Conservation (phyloP, 106 monocot genomes). For the Dendrobium chrysotoxum region DNA sequence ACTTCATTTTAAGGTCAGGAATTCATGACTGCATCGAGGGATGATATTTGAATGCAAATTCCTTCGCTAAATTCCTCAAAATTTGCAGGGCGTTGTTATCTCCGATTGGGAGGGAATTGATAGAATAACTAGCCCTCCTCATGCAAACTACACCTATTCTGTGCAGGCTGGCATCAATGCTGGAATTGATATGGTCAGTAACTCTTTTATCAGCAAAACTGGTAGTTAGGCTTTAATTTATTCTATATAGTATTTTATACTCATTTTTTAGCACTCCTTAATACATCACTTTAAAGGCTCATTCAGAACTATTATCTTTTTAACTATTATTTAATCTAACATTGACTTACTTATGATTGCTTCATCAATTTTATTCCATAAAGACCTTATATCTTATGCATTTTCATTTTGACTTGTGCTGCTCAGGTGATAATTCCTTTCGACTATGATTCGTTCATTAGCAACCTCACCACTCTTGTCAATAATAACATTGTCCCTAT, state of each 20-base stretch:
- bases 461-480: constrained; percentile 39
- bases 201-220: not conserved
- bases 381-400: not conserved
- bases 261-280: no score
- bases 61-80: not conserved
- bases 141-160: constrained; percentile 72
- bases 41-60: not conserved
- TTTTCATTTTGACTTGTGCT: not conserved
- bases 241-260: not conserved
- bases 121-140: constrained; percentile 59
- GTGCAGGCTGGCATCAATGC: constrained; percentile 57
- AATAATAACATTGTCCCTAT: constrained; percentile 46
- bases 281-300: no score
- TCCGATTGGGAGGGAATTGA: constrained; percentile 92
- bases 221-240: not conserved
- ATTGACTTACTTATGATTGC: no score
- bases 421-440: constrained; percentile 75
- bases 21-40: not conserved
- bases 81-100: constrained; percentile 70
- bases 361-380: not conserved
- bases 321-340: not conserved
- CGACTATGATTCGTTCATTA: constrained; percentile 40
- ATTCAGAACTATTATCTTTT: no score
- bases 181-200: constrained; percentile 76
- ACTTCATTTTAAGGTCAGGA: constrained; percentile 46